Base-by-base conservation (phyloP, 345 rosid species). In the Moringa oleifera region DNA sequence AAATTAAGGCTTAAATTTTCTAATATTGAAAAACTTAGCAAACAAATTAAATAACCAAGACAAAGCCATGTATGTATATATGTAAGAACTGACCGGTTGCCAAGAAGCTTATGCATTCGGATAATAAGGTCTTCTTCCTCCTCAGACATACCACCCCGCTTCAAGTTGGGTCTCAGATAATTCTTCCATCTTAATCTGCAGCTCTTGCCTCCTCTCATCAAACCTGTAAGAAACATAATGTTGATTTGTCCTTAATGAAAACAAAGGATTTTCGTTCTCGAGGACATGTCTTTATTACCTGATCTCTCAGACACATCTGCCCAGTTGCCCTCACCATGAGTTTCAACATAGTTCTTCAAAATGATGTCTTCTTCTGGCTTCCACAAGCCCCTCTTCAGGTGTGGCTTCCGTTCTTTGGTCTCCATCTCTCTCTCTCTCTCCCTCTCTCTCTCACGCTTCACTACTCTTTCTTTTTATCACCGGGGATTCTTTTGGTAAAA, bases 251-350 rank as follows among this genome's bases (percentile, higher is more conserved):
- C 37, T 33, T 33, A 11, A 5, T 33, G 37, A 11, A 33, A 33
- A 33, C 37, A 33, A 33, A 33, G 37, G 11, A 33, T 11, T 4
- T 33, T 33, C 37, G 5, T 33, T 5, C 11, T 33, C 37, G 11
- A 33, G 37, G 6, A 33, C 37, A 33, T 33, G 11, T 33, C 11
- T 33, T 33, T 33, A 33, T 33, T 60, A 86, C 97, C 97, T 56
- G 85, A 85, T 79, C 62, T 78, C 63, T 69, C 77, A 7, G 97
- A 82, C 4, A 90, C 80, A 20, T 81, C 75, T 22, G 90, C 82
- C 95, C 97, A 90, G 59, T 85, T 85, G 72, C 95, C 92, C 74
- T 90, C 95, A 25, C 97, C 97, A 63, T 90, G 83, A 64, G 88
- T 75, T 70, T 85, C 87, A 0, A 87, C 77, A 23, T 87, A 84